phyloP scores from a whole-genome alignment of 2,329 filamentous ascomycete genomes.

The Zymoseptoria brevis region DNA sequence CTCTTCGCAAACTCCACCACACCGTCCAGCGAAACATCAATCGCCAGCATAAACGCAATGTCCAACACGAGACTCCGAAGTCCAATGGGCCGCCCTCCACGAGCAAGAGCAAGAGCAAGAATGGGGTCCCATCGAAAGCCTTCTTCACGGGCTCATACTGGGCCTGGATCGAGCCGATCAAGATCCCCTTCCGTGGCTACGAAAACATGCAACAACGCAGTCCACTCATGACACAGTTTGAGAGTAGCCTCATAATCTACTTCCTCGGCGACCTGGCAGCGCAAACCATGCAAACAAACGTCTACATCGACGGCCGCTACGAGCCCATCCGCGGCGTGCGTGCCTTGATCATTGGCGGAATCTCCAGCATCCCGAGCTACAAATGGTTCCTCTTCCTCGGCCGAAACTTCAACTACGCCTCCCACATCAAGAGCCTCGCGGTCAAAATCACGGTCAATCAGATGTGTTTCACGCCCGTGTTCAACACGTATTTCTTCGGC shows the following conservation, averaged over 20 bases:
- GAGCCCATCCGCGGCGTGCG: slow-evolving; percentile 61
- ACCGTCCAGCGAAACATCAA: slow-evolving; percentile 27
- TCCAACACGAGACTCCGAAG: slow-evolving; percentile 17
- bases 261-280: slow-evolving; percentile 69
- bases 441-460: slow-evolving; percentile 79
- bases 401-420: slow-evolving; percentile 74
- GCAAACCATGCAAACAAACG: slow-evolving; percentile 50
- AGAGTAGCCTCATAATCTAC: slow-evolving; percentile 69
- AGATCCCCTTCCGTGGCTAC: slow-evolving; percentile 49
- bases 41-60: slow-evolving; percentile 18
- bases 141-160: slow-evolving; percentile 38
- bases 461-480: slow-evolving; percentile 63
- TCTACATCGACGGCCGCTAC: slow-evolving; percentile 42
- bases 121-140: background rate
- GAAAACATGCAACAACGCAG: slow-evolving; percentile 60
- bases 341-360: slow-evolving; percentile 64
- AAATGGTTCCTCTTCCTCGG: slow-evolving; percentile 78
- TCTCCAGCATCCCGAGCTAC: slow-evolving; percentile 69
- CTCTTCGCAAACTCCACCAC: slow-evolving; percentile 25
- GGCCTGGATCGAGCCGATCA: slow-evolving; percentile 41
- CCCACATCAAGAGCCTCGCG: slow-evolving; percentile 59
- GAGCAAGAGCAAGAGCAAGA: background rate
- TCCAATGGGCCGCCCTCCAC: slow-evolving; percentile 7
- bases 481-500: slow-evolving; percentile 46
- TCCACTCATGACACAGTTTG: slow-evolving; percentile 73